Percentiles rank a stretch among this genome's conserved stretches.
phyloP scores from a whole-genome alignment of 2,329 filamentous ascomycete genomes.

The Neofusicoccum sp. region DNA sequence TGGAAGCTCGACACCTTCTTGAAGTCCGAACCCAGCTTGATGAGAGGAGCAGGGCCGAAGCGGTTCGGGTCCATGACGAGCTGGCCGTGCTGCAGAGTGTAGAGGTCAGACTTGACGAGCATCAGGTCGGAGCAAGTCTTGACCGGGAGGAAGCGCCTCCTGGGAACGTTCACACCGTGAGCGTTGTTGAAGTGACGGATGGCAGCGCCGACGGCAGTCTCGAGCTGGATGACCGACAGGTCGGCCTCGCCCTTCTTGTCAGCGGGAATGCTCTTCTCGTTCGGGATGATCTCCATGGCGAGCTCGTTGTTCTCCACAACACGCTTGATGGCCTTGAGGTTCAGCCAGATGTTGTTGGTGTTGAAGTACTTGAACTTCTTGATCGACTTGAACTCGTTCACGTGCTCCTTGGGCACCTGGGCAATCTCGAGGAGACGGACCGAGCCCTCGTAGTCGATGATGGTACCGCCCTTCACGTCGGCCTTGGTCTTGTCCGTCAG shows the following conservation, averaged over 20 bases:
- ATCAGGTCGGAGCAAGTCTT: conserved; percentile 99
- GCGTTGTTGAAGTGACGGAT: conserved; percentile 99
- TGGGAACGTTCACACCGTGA: conserved; percentile 97
- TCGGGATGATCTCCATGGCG: conserved; percentile 99
- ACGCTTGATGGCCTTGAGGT: conserved; percentile 95
- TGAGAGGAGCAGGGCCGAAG: conserved; percentile 94
- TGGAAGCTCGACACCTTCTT: conserved; percentile 99
- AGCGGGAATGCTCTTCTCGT: conserved; percentile 96
- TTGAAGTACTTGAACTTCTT: conserved; percentile 99
- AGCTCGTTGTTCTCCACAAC: conserved; percentile 98
- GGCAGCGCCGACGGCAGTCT: conserved; percentile 96
- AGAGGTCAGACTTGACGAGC: conserved; percentile 99
- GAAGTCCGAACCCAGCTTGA: conserved; percentile 99
- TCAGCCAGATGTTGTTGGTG: conserved; percentile 99
- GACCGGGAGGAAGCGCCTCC: conserved; percentile 96
- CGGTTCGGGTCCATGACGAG: conserved; percentile 95
- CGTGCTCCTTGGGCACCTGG: conserved; percentile 99
- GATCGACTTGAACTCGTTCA: conserved; percentile 99
- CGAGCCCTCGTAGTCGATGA: conserved; percentile 98
- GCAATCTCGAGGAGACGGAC: conserved; percentile 97
- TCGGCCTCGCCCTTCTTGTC: conserved; percentile 99
- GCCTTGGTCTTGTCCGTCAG: conserved; percentile 99
- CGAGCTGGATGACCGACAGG: conserved; percentile 94
- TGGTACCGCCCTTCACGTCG: conserved; percentile 99
- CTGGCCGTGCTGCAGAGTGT: conserved; percentile 98